A percentile compares a stretch with the other conserved stretches of the same genome.
Evolutionary conservation across 2,329 filamentous ascomycete species (phyloP).

Genomic region (Colletotrichum sp.): DNA sequence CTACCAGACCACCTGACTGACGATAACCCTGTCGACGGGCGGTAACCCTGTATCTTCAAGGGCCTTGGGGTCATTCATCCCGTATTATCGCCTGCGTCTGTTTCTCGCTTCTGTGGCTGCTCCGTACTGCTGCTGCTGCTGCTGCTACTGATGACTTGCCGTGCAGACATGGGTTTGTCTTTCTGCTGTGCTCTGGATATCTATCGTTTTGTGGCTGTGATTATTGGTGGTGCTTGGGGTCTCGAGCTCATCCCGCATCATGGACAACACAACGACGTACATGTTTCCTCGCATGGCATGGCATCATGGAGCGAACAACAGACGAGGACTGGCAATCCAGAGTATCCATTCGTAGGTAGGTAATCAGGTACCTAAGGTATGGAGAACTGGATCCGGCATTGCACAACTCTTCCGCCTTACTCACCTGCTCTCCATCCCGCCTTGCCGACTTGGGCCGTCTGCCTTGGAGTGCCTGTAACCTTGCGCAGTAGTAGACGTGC

Average conservation of each 20-base stretch:
- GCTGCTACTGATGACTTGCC: background rate
- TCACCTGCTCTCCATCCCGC: background rate
- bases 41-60: background rate
- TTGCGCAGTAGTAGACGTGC: background rate
- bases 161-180: background rate
- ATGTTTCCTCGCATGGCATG: background rate
- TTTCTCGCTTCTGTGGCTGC: background rate
- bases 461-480: background rate
- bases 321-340: background rate
- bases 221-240: background rate
- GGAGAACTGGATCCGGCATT: background rate
- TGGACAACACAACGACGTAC: background rate
- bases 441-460: background rate
- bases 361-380: background rate
- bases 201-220: background rate
- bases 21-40: background rate
- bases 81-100: background rate
- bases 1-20: conserved; percentile 14
- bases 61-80: background rate
- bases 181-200: background rate
- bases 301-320: background rate
- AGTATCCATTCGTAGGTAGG: background rate
- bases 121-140: background rate
- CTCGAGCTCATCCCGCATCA: background rate
- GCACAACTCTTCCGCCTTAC: background rate